Percentiles rank a stretch among this genome's conserved stretches.
Conservation (phyloP, 2,329 filamentous ascomycete genomes). For the Drechslerella dactyloides region DNA sequence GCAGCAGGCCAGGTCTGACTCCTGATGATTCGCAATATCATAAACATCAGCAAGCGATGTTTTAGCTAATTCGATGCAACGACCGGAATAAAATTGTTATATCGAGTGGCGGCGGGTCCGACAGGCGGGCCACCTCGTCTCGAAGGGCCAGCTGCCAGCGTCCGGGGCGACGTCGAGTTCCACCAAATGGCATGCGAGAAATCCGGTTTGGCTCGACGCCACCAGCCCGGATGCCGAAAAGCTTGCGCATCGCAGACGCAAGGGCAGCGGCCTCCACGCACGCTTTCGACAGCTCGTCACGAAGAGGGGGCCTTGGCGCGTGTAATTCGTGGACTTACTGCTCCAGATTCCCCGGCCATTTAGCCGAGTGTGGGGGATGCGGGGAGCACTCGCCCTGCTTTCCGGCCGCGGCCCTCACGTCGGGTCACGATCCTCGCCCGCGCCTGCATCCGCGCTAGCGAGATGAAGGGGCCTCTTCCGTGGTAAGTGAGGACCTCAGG, state of each 20-base stretch:
- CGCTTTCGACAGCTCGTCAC: background rate
- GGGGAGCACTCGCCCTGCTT: constrained; percentile 31
- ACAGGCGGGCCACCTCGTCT: constrained; percentile 10
- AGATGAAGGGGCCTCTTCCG: constrained; percentile 15
- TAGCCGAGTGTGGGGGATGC: constrained; percentile 40
- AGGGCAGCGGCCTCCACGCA: background rate
- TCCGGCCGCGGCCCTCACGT: constrained; percentile 4
- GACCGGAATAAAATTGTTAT: too few relatives aligned
- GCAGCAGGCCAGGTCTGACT: too few relatives aligned
- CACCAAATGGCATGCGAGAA: constrained; percentile 2
- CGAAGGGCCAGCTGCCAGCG: background rate
- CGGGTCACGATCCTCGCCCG: constrained; percentile 10
- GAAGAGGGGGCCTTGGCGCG: constrained; percentile 26
- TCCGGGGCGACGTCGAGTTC: background rate
- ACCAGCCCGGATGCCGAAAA: background rate
- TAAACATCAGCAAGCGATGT: background rate
- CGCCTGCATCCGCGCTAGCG: background rate
- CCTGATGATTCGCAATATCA: background rate
- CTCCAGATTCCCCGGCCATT: constrained; percentile 41
- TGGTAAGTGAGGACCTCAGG: constrained; percentile 22
- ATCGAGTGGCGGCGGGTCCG: background rate
- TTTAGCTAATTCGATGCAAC: background rate
- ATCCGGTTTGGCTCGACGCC: background rate
- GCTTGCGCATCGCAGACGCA: background rate
- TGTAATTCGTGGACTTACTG: constrained; percentile 43